Base-by-base conservation (phyloP, 2,329 filamentous ascomycete genomes). In the Tympanopsis confertula region DNA sequence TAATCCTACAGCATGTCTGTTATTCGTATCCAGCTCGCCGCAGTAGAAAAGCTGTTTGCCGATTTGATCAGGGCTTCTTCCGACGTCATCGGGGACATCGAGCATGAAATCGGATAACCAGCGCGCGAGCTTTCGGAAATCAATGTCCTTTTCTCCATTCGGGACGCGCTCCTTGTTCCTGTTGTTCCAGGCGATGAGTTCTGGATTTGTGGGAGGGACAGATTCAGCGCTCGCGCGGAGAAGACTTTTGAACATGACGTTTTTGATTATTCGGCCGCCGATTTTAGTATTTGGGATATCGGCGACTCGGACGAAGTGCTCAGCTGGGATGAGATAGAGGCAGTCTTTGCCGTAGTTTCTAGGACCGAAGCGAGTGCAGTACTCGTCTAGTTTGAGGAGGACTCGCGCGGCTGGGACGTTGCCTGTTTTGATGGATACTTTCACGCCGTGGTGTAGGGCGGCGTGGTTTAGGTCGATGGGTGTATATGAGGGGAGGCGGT, bases 111-210 rank as follows among this genome's bases (percentile, higher is more conserved):
- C n/a, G n/a, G n/a, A n/a, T n/a, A n/a, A n/a, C n/a, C n/a, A n/a
- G n/a, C n/a, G n/a, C n/a, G n/a, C n/a, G n/a, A n/a, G n/a, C n/a
- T n/a, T n/a, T n/a, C n/a, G n/a, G n/a, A n/a, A n/a, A n/a, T n/a
- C n/a, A n/a, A n/a, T n/a, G n/a, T n/a, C n/a, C n/a, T n/a, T n/a
- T n/a, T n/a, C n/a, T n/a, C n/a, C n/a, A n/a, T n/a, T n/a, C n/a
- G n/a, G n/a, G n/a, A n/a, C n/a, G n/a, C n/a, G n/a, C n/a, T n/a
- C n/a, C n/a, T n/a, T n/a, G n/a, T n/a, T n/a, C n/a, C n/a, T n/a
- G n/a, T n/a, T n/a, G n/a, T n/a, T n/a, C 58, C 58, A 63, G 32
- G 52, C 44, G 1, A 53, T 59, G 17, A 62, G 49, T 20, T 58
- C 53, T 1, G 50, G 28, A 4, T 56, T 53, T 29, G 59, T 49